phyloP scores from a whole-genome alignment of 2,329 filamentous ascomycete species.

The Aureobasidium sp. region DNA sequence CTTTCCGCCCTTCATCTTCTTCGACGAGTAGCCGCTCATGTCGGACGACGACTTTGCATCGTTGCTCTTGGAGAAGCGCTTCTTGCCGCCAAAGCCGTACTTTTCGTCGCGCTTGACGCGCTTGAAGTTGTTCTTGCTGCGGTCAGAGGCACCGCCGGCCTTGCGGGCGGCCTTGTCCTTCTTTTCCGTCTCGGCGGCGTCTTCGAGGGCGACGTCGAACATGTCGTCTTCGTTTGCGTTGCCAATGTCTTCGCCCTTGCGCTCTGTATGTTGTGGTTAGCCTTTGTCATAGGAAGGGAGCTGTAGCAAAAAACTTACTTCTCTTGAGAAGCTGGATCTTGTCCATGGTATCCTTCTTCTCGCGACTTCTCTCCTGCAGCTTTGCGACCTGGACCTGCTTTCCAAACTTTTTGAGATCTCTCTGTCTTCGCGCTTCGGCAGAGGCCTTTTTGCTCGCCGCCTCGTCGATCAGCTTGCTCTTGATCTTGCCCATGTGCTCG shows the following conservation, averaged over 20 bases:
- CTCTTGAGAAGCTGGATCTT: slow-evolving; percentile 94
- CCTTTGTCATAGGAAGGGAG: slow-evolving; percentile 8
- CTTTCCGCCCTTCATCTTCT: slow-evolving; percentile 68
- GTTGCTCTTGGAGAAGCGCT: slow-evolving; percentile 82
- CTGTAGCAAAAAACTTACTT: slow-evolving; percentile 58
- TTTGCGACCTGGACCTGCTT: slow-evolving; percentile 97
- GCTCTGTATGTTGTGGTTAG: slow-evolving; percentile 53
- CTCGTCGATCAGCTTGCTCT: slow-evolving; percentile 85
- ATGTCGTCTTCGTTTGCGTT: slow-evolving; percentile 72
- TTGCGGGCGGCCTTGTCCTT: slow-evolving; percentile 34
- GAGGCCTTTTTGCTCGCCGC: slow-evolving; percentile 88
- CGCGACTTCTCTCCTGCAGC: slow-evolving; percentile 86
- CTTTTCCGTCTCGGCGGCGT: slow-evolving; percentile 48
- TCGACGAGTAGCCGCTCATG: slow-evolving; percentile 69
- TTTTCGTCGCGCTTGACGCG: slow-evolving; percentile 91
- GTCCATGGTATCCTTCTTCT: slow-evolving; percentile 85
- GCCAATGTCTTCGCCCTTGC: slow-evolving; percentile 63
- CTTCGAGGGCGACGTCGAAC: slow-evolving; percentile 84
- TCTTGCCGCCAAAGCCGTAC: slow-evolving; percentile 95
- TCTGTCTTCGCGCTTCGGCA: slow-evolving; percentile 80
- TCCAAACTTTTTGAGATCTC: slow-evolving; percentile 97
- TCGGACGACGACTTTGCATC: slow-evolving; percentile 80
- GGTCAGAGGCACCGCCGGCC: slow-evolving; percentile 18
- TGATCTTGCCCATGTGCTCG: slow-evolving; percentile 96
- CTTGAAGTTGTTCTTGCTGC: slow-evolving; percentile 53